Percentiles rank a stretch among this genome's conserved stretches.
phyloP scores from a whole-genome alignment of 73 alveolate genomes.

The Uronychia binucleata region DNA sequence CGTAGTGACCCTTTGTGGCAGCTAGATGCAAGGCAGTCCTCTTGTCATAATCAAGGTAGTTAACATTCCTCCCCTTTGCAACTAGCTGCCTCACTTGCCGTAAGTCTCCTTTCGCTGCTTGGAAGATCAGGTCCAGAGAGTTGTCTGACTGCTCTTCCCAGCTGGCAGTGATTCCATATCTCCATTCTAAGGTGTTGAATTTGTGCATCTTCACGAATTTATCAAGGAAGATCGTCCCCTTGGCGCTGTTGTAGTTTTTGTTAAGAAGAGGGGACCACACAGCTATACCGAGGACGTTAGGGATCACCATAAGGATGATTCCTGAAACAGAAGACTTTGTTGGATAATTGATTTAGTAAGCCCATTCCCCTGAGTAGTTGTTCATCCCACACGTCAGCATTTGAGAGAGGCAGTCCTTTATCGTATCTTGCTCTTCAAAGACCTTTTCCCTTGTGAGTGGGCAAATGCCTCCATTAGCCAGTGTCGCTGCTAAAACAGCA shows the following conservation, averaged over 20 bases:
- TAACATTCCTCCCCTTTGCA: conserved; percentile 8
- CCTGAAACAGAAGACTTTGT: conserved; percentile 7
- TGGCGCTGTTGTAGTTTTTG: neutral
- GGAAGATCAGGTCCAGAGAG: conserved; percentile 4
- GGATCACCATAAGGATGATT: neutral
- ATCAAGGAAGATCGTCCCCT: neutral
- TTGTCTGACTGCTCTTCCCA: too few species aligned
- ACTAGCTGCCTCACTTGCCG: conserved; percentile 13
- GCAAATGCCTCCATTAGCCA: conserved; percentile 48
- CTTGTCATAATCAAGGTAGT: conserved; percentile 38
- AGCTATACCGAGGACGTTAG: neutral
- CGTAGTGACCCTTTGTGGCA: conserved; percentile 32
- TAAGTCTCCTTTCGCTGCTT: conserved; percentile 29
- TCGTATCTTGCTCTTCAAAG: neutral
- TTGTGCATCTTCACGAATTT: neutral
- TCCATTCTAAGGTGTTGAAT: neutral
- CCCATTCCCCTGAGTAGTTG: neutral
- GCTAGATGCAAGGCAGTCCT: conserved; percentile 68
- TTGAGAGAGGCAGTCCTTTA: neutral
- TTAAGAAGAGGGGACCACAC: neutral
- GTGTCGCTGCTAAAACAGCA: conserved; percentile 41
- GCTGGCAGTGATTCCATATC: too few species aligned
- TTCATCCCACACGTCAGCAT: conserved; percentile 7
- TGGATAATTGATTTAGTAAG: neutral
- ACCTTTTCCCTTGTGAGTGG: conserved; percentile 43